A percentile compares a stretch with the other conserved stretches of the same genome.
Evolutionary conservation across 2,329 filamentous ascomycete genomes (phyloP).

Genomic region (Microdochium bolleyi): DNA sequence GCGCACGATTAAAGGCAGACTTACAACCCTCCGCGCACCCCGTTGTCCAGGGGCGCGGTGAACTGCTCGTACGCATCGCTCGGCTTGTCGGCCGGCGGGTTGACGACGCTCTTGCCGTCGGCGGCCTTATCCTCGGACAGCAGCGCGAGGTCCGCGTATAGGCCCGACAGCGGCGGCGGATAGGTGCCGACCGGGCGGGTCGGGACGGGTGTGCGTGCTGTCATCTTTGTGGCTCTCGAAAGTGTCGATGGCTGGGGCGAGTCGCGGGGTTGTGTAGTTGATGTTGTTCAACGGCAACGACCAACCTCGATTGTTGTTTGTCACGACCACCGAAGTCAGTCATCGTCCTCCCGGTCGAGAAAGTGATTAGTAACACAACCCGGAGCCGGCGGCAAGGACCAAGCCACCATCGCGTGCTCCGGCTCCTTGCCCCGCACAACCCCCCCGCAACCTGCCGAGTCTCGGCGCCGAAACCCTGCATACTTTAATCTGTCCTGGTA

Average conservation of each 20-base stretch:
- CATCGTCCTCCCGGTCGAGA: neutral
- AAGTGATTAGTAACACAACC: neutral
- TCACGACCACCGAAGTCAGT: neutral
- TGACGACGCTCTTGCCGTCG: slow-evolving; percentile 73
- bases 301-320: neutral
- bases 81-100: slow-evolving; percentile 49
- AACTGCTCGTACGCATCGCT: slow-evolving; percentile 69
- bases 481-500: neutral
- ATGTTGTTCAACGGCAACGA: neutral
- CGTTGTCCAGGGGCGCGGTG: slow-evolving; percentile 57
- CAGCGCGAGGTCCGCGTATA: slow-evolving; percentile 45
- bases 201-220: neutral
- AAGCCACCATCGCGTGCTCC: neutral
- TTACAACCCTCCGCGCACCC: slow-evolving; percentile 59
- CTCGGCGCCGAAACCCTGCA: neutral
- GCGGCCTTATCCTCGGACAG: slow-evolving; percentile 50
- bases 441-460: neutral
- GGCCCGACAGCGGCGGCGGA: slow-evolving; percentile 46
- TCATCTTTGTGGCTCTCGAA: neutral
- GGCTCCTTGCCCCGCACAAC: neutral
- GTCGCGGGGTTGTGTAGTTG: neutral
- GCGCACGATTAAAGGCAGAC: slow-evolving; percentile 13
- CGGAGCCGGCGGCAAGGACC: neutral
- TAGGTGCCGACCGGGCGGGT: slow-evolving; percentile 23
- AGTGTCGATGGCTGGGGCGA: neutral